Evolutionary conservation across 805 yeast genomes (phyloP).

Genomic region (Kluyveromyces starmeri): DNA sequence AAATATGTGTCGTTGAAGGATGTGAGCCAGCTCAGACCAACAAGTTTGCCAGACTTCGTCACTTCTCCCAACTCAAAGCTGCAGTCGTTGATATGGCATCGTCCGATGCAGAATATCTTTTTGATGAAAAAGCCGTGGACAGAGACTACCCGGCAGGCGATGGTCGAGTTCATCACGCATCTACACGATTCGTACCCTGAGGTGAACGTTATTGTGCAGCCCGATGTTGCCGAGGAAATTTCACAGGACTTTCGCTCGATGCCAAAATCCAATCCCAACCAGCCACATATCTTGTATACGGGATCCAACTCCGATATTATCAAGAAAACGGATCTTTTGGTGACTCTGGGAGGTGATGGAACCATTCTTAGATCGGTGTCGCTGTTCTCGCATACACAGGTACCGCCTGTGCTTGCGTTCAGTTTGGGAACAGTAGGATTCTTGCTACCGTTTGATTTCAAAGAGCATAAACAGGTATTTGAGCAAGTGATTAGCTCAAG

Average conservation of each 20-base stretch:
- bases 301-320: slow-evolving; percentile 52
- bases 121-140: slow-evolving; percentile 84
- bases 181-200: slow-evolving; percentile 55
- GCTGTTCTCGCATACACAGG: slow-evolving; percentile 56
- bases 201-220: slow-evolving; percentile 68
- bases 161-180: slow-evolving; percentile 55
- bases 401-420: slow-evolving; percentile 85
- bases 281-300: slow-evolving; percentile 41
- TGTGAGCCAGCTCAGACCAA: slow-evolving; percentile 22
- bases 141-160: slow-evolving; percentile 50
- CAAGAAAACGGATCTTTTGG: slow-evolving; percentile 64
- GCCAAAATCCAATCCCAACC: slow-evolving; percentile 21
- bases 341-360: slow-evolving; percentile 95
- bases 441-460: slow-evolving; percentile 75
- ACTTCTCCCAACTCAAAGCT: slow-evolving; percentile 51
- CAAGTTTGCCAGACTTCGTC: slow-evolving; percentile 42
- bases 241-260: slow-evolving; percentile 21
- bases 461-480: slow-evolving; percentile 51
- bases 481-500: slow-evolving; percentile 55
- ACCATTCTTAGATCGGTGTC: slow-evolving; percentile 82
- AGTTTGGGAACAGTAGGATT: slow-evolving; percentile 91
- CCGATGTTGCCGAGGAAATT: slow-evolving; percentile 68
- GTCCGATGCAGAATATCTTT: slow-evolving; percentile 63
- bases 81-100: slow-evolving; percentile 60
- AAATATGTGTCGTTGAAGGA: slow-evolving; percentile 27